A percentile compares a stretch with the other conserved stretches of the same genome.
Conservation (phyloP, 805 yeast genomes). For the Candida sphagnicola region DNA sequence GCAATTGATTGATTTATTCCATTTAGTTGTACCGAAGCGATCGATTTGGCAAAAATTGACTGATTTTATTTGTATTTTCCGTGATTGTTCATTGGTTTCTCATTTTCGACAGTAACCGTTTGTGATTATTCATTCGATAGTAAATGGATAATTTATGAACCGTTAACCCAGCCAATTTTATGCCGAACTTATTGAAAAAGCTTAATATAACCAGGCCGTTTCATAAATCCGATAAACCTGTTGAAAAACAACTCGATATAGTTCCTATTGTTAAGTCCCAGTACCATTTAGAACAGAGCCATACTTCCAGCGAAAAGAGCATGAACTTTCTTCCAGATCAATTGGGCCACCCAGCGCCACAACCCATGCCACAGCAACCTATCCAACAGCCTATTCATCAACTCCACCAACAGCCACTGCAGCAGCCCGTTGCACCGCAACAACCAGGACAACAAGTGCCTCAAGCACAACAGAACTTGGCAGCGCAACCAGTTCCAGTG, state of each 20-base stretch:
- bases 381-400: conserved; percentile 6
- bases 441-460: not conserved
- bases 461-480: not conserved
- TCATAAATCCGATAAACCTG: conserved; percentile 7
- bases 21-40: not conserved
- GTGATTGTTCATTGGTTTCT: too few species aligned
- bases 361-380: not conserved
- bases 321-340: conserved; percentile 4
- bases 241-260: not conserved
- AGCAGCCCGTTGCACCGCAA: conserved; percentile 9
- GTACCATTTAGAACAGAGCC: conserved; percentile 6
- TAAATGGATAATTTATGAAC: not conserved
- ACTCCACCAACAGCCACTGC: conserved; percentile 7
- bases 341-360: conserved; percentile 5
- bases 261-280: conserved; percentile 5
- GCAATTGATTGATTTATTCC: not conserved
- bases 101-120: not conserved
- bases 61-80: too few species aligned
- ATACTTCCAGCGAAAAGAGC: conserved; percentile 4
- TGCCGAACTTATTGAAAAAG: conserved; percentile 28
- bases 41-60: not conserved
- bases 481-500: conserved; percentile 5
- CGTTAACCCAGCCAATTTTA: conserved; percentile 3
- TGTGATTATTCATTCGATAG: not conserved
- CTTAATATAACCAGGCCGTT: conserved; percentile 32